Conservation (phyloP, 2,329 filamentous ascomycete species). For the Cladosporium oxysporum region DNA sequence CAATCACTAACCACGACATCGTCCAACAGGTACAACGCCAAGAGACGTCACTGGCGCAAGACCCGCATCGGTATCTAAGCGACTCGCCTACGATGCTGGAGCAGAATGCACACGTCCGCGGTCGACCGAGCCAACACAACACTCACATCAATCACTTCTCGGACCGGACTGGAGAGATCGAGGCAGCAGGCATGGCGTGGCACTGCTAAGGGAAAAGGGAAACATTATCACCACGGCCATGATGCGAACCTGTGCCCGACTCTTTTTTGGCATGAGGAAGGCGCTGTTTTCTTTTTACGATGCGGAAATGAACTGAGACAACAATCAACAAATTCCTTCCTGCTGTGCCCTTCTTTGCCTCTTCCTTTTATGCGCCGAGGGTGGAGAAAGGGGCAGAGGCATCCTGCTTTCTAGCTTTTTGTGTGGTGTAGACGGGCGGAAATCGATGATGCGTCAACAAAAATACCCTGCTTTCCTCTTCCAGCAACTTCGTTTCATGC, state of each 20-base stretch:
- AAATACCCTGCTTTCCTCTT: slow-evolving; percentile 2
- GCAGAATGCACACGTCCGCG: slow-evolving; percentile 19
- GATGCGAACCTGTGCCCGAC: slow-evolving; percentile 15
- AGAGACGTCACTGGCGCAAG: slow-evolving; percentile 99
- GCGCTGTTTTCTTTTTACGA: slow-evolving; percentile 19
- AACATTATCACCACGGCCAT: slow-evolving; percentile 14
- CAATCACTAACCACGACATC: slow-evolving; percentile 11
- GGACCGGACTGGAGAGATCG: slow-evolving; percentile 19
- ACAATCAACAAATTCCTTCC: not conserved
- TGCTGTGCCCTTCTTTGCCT: slow-evolving; percentile 1
- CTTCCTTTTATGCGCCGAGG: not conserved
- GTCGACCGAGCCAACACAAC: slow-evolving; percentile 19
- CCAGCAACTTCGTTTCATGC: not conserved
- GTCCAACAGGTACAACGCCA: slow-evolving; percentile 89
- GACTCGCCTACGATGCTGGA: slow-evolving; percentile 43
- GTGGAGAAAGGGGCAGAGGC: not conserved
- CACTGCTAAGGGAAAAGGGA: slow-evolving; percentile 12
- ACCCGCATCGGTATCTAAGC: slow-evolving; percentile 97
- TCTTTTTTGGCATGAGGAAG: slow-evolving; percentile 13
- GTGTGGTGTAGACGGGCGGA: slow-evolving; percentile 18
- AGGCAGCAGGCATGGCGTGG: slow-evolving; percentile 17
- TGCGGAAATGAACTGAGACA: slow-evolving; percentile 13
- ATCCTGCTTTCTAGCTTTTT: slow-evolving; percentile 17
- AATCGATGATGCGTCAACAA: slow-evolving; percentile 20
- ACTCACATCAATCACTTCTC: slow-evolving; percentile 6